phyloP scores from a whole-genome alignment of 164 flowering plant genomes.

The Nymphaea colorata region DNA sequence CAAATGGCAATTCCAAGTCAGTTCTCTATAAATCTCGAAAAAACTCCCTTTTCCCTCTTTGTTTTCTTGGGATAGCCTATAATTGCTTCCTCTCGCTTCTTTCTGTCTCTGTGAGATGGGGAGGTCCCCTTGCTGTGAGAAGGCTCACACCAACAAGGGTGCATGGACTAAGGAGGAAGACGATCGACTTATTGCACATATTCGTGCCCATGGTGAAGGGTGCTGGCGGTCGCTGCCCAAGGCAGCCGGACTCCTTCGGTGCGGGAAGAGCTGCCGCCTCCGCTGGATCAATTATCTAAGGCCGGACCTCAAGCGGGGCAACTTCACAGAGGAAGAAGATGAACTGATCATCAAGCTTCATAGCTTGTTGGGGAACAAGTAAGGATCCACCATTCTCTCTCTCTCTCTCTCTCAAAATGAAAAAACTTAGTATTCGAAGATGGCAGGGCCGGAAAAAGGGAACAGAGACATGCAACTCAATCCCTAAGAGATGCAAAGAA shows the following conservation, averaged over 20 bases:
- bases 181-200: conserved; percentile 74
- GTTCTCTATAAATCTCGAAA: background rate
- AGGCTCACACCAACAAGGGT: conserved; percentile 98
- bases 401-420: background rate
- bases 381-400: conserved; percentile 1
- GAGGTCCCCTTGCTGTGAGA: conserved; percentile 98
- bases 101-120: conserved; percentile 33
- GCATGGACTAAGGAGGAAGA: conserved; percentile 99
- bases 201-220: conserved; percentile 91
- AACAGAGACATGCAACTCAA: too few relatives aligned
- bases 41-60: background rate
- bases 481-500: too few relatives aligned
- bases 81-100: conserved; percentile 2
- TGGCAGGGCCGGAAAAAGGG: too few relatives aligned
- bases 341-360: conserved; percentile 93
- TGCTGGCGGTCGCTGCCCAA: conserved; percentile 98
- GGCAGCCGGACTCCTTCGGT: conserved; percentile 80
- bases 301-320: conserved; percentile 93
- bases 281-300: conserved; percentile 94
- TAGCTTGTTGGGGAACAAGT: conserved; percentile 96
- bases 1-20: background rate
- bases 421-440: background rate
- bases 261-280: conserved; percentile 91
- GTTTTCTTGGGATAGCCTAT: background rate
- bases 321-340: conserved; percentile 91